These are phyloP conservation scores for Sporisorium scitamineum DNA, from an alignment of 1,284 basidiomycete genomes.

Conservation along the genomic window DNA sequence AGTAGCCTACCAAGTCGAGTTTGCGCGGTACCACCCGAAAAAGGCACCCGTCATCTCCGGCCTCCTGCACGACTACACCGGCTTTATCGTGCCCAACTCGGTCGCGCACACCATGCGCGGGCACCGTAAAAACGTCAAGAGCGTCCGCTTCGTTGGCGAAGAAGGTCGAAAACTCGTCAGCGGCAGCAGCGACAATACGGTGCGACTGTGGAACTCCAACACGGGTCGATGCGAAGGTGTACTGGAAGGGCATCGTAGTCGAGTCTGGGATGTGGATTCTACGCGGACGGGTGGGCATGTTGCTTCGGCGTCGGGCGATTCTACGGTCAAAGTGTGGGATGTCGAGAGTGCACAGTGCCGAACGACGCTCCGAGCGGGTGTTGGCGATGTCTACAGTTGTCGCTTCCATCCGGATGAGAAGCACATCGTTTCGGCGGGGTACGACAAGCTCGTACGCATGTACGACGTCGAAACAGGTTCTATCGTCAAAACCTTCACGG, in stretches of 20 bases:
- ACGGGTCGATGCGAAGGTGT: constrained; percentile 57
- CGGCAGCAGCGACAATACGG: constrained; percentile 70
- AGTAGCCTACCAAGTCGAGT: constrained; percentile 71
- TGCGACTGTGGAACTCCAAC: constrained; percentile 65
- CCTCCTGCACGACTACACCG: constrained; percentile 61
- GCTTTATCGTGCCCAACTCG: constrained; percentile 60
- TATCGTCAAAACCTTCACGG: constrained; percentile 72
- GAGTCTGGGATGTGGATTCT: constrained; percentile 71
- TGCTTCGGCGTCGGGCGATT: constrained; percentile 71
- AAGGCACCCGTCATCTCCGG: constrained; percentile 66
- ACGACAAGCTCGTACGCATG: constrained; percentile 72
- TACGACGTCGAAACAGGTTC: constrained; percentile 71
- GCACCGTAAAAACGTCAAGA: constrained; percentile 72
- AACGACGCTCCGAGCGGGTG: constrained; percentile 47
- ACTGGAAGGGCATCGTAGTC: constrained; percentile 70
- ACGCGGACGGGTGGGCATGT: constrained; percentile 63
- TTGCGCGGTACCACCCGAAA: constrained; percentile 66
- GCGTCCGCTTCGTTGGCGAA: constrained; percentile 70
- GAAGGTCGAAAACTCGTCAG: constrained; percentile 69
- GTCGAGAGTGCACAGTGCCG: constrained; percentile 44
- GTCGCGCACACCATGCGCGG: constrained; percentile 65
- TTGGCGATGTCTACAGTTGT: constrained; percentile 72
- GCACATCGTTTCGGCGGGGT: constrained; percentile 71
- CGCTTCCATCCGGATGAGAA: constrained; percentile 70
- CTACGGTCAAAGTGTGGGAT: constrained; percentile 71